phyloP scores from a whole-genome alignment of 495 filamentous ascomycete genomes.

The Podospora comata region DNA sequence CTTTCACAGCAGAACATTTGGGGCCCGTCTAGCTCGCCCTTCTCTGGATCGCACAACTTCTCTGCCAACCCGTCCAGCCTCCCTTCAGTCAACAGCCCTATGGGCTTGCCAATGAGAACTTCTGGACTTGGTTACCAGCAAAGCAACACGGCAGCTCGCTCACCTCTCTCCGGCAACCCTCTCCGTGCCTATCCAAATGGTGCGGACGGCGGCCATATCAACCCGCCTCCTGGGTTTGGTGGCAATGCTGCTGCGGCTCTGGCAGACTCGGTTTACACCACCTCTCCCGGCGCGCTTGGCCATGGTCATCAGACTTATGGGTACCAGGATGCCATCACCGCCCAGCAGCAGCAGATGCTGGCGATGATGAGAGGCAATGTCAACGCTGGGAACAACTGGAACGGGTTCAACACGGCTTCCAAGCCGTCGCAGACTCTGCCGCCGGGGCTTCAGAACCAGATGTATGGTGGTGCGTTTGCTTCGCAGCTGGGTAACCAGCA shows the following conservation, averaged over 20 bases:
- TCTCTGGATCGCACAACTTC: constrained; percentile 25
- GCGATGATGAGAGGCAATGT: background rate
- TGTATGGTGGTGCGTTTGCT: background rate
- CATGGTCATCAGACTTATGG: background rate
- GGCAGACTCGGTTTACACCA: background rate
- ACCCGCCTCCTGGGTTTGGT: constrained; percentile 13
- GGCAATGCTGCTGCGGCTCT: background rate
- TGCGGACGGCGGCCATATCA: background rate
- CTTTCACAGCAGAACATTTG: constrained; percentile 9
- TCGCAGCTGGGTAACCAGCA: background rate
- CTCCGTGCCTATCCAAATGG: background rate
- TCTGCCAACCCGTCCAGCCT: constrained; percentile 25
- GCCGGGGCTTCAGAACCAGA: background rate
- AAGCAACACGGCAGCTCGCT: background rate
- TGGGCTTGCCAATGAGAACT: constrained; percentile 23
- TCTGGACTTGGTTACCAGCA: constrained; percentile 10
- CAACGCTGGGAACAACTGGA: background rate
- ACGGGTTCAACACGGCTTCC: background rate
- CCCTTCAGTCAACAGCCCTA: constrained; percentile 31
- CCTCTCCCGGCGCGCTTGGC: background rate
- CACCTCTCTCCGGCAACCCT: constrained; percentile 5
- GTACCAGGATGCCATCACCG: background rate
- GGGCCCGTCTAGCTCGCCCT: constrained; percentile 19
- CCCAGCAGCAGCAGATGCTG: background rate
- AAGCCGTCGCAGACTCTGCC: background rate